Evolutionary conservation across 2,329 filamentous ascomycete genomes (phyloP).

Genomic region (Fusarium protoensiforme): DNA sequence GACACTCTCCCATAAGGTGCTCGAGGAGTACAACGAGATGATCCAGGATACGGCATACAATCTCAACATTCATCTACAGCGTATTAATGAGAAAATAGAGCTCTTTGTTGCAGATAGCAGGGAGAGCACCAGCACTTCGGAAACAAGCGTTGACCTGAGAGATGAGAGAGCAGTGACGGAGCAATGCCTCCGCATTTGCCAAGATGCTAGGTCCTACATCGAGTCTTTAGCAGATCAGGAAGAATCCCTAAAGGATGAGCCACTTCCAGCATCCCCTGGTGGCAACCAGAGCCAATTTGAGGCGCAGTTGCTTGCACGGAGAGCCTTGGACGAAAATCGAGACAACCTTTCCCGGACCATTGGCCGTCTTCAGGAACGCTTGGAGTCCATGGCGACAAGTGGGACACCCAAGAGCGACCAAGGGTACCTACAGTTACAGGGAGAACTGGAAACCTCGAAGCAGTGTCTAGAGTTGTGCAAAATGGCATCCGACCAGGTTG

Average conservation of each 20-base stretch:
- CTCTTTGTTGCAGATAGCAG: conserved; percentile 30
- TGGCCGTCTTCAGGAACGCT: conserved; percentile 46
- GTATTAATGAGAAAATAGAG: conserved; percentile 50
- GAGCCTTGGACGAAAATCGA: conserved; percentile 46
- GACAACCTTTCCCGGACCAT: conserved; percentile 47
- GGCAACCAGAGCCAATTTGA: conserved; percentile 38
- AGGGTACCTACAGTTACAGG: conserved; percentile 45
- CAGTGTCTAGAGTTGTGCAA: conserved; percentile 54
- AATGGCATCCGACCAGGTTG: conserved; percentile 43
- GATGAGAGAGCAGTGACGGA: conserved; percentile 51
- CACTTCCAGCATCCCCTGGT: background rate
- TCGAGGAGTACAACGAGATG: conserved; percentile 52
- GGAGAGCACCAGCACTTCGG: conserved; percentile 12
- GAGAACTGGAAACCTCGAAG: conserved; percentile 49
- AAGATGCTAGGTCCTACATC: conserved; percentile 50
- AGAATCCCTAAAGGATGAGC: conserved; percentile 33
- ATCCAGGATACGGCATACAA: conserved; percentile 50
- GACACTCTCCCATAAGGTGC: conserved; percentile 45
- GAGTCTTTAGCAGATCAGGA: conserved; percentile 45
- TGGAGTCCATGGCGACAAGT: conserved; percentile 40
- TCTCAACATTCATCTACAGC: conserved; percentile 48
- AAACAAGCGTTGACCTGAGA: conserved; percentile 44
- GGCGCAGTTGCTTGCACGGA: conserved; percentile 46
- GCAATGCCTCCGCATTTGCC: conserved; percentile 53
- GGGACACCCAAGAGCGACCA: conserved; percentile 32